Evolutionary conservation across 1,284 basidiomycete genomes (phyloP).

Genomic region (Bjerkandera adusta): DNA sequence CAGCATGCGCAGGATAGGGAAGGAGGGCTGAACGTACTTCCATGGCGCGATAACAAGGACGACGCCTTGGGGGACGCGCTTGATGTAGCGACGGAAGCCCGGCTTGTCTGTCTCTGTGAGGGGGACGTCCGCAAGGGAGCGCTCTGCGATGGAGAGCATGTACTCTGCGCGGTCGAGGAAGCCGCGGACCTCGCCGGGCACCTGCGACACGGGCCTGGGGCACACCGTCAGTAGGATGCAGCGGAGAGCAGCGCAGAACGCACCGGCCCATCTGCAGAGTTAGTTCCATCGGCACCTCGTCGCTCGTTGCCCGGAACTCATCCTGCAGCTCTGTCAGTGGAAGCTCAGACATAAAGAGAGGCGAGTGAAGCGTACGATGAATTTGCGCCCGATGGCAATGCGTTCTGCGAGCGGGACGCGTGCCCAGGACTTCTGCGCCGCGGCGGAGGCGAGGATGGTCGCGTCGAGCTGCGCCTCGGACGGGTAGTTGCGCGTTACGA

Average conservation of each 20-base stretch:
- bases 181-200: slow-evolving; percentile 78
- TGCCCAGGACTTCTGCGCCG: slow-evolving; percentile 75
- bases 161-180: slow-evolving; percentile 81
- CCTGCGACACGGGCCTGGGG: slow-evolving; percentile 73
- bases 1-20: slow-evolving; percentile 9
- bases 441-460: slow-evolving; percentile 53
- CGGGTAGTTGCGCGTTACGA: slow-evolving; percentile 60
- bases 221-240: slow-evolving; percentile 1
- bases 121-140: slow-evolving; percentile 73
- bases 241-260: slow-evolving; percentile 20
- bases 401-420: slow-evolving; percentile 68
- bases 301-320: slow-evolving; percentile 69
- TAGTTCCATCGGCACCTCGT: slow-evolving; percentile 75
- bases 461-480: slow-evolving; percentile 54
- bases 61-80: slow-evolving; percentile 84
- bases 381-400: slow-evolving; percentile 71
- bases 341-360: background rate
- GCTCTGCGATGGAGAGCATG: slow-evolving; percentile 82
- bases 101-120: slow-evolving; percentile 78
- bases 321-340: slow-evolving; percentile 41
- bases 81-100: slow-evolving; percentile 81
- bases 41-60: slow-evolving; percentile 86
- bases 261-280: slow-evolving; percentile 79
- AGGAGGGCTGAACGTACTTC: slow-evolving; percentile 59
- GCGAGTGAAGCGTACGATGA: slow-evolving; percentile 53